A percentile compares a stretch with the other conserved stretches of the same genome.
phyloP scores from a whole-genome alignment of 108 stramenopile species.

The Cyclotella sp. region DNA sequence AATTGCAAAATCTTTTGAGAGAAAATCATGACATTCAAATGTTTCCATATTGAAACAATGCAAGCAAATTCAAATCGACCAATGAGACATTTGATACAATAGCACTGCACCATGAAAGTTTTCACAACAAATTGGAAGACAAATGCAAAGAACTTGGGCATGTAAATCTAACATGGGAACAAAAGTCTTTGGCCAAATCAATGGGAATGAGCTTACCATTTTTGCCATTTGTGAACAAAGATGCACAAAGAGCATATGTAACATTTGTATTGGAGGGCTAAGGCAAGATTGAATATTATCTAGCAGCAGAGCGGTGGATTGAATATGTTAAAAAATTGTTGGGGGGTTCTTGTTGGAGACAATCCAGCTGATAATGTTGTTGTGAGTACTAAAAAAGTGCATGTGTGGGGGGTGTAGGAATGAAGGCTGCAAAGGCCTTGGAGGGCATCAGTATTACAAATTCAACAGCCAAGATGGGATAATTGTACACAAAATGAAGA shows the following conservation, averaged over 20 bases:
- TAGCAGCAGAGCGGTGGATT: neutral
- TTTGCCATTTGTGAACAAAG: neutral
- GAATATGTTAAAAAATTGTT: slow-evolving; percentile 8
- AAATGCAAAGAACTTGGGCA: neutral
- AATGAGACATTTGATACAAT: slow-evolving; percentile 36
- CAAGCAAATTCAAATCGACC: slow-evolving; percentile 37
- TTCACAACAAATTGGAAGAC: slow-evolving; percentile 12
- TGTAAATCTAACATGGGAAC: neutral
- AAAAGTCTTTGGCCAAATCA: neutral
- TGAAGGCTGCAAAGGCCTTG: too few species aligned
- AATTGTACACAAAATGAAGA: too few species aligned
- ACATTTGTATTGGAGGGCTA: neutral
- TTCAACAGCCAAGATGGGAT: too few species aligned
- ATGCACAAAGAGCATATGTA: neutral
- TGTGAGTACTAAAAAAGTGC: too few species aligned
- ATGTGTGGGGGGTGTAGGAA: too few species aligned
- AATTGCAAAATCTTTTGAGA: slow-evolving; percentile 33
- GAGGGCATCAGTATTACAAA: too few species aligned
- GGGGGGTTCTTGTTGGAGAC: neutral
- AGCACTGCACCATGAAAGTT: slow-evolving; percentile 4
- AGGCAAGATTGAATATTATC: neutral
- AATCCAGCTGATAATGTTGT: neutral
- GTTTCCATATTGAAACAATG: slow-evolving; percentile 45
- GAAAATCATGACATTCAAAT: slow-evolving; percentile 19
- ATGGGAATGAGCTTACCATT: neutral